A percentile compares a stretch with the other conserved stretches of the same genome.
Conservation (phyloP, 257 asterid species). For the Nicotiana obtusifolia region DNA sequence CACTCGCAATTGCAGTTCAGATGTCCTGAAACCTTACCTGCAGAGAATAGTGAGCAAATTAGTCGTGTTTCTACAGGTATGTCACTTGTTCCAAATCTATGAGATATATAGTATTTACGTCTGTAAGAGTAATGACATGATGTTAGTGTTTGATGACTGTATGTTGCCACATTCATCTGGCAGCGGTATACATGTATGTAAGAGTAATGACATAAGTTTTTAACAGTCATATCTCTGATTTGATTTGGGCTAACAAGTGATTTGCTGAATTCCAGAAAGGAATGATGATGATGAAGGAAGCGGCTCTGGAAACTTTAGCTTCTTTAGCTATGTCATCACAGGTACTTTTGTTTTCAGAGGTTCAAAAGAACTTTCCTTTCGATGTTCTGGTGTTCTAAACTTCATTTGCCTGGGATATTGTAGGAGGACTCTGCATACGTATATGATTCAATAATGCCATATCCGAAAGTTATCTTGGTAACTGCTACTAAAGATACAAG, state of each 20-base stretch:
- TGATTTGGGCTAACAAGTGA: background rate
- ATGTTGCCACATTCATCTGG: background rate
- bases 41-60: background rate
- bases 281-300: background rate
- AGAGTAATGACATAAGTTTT: background rate
- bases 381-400: background rate
- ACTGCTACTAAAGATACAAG: background rate
- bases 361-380: background rate
- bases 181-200: background rate
- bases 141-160: background rate
- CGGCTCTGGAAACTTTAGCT: slow-evolving; percentile 6
- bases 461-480: background rate
- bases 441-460: background rate
- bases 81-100: background rate
- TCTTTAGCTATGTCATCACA: background rate
- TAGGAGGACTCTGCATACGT: slow-evolving; percentile 1
- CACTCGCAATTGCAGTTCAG: background rate
- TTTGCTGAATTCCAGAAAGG: background rate
- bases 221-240: background rate
- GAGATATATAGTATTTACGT: no score
- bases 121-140: no score
- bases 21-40: background rate
- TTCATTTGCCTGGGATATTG: background rate
- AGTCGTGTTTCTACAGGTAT: slow-evolving; percentile 1
- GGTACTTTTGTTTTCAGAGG: background rate